Conservation (phyloP, 2,329 filamentous ascomycete genomes). For the Xylaria sp. region DNA sequence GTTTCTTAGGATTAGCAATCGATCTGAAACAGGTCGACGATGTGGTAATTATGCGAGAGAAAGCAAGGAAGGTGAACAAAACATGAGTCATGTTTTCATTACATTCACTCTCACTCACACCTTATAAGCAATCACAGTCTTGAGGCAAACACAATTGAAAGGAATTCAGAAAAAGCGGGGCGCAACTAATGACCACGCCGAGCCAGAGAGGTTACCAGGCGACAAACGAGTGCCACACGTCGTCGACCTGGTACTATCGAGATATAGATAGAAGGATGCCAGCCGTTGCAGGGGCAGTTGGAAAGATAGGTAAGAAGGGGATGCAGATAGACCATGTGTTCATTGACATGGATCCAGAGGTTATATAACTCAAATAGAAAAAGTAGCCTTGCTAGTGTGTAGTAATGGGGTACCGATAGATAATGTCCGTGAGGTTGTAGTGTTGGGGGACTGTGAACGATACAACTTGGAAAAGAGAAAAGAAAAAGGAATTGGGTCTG, state of each 20-base stretch:
- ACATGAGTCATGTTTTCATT: neutral
- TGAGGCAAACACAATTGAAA: constrained; percentile 9
- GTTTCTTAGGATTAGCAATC: constrained; percentile 18
- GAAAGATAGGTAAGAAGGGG: neutral
- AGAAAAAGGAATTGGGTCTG: neutral
- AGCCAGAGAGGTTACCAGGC: constrained; percentile 9
- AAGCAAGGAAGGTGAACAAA: neutral
- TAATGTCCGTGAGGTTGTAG: constrained; percentile 10
- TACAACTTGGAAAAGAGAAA: too few relatives aligned
- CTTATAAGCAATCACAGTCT: neutral
- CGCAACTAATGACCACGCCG: constrained; percentile 17
- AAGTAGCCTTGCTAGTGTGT: constrained; percentile 4
- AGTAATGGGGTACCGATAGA: neutral
- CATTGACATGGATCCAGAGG: neutral
- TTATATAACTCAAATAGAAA: neutral
- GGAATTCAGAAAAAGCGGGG: constrained; percentile 33
- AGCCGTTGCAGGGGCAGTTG: neutral
- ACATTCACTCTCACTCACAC: neutral
- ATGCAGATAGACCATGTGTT: neutral
- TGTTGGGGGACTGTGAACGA: neutral
- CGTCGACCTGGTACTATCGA: neutral
- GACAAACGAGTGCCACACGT: constrained; percentile 14
- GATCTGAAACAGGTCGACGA: neutral
- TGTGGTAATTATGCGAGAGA: neutral
- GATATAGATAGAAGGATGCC: too few relatives aligned